Evolutionary conservation across 2,329 filamentous ascomycete genomes (phyloP), one percentile per base, ranked within the genome.

Genomic region (Hypoxylon sp.): DNA sequence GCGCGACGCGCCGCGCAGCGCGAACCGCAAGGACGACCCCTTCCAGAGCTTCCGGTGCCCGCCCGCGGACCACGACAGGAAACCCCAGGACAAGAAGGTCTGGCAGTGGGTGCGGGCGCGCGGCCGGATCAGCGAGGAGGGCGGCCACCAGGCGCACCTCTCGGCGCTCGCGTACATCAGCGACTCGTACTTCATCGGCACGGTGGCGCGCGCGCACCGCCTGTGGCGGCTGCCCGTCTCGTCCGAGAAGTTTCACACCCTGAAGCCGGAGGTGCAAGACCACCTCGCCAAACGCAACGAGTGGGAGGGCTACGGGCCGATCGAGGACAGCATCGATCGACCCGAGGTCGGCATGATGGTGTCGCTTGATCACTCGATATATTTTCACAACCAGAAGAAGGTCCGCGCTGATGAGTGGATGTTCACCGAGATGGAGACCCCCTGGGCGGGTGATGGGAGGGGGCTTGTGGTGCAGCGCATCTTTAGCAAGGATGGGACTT

Each of bases 121-220:
- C 40, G 91, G 91, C 21, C 78, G 72, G 49, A 94, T 97, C 64
- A 88, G 86, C 30, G 78, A 81, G 1, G 78, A 78, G 3, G 90
- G 90, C 13, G 90, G 91, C 1, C 83, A 87, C 58, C 82, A 88
- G 64, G 90, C 91, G 7, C 92, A 97, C 68, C 77, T 97, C 25
- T 88, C 83, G 26, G 94, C 94, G 6, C 78, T 99, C 55, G 93
- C 93, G 16, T 99, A 97, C 75, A 89, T 97, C 76, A 90, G 87
- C 17, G 93, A 97, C 73, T 89, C 83, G 67, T 94, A 90, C 75
- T 97, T 99, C 73, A 92, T 97, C 70, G 92, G 90, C 27, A 97
- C 92, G 2, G 84, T 97, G 5, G 79, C 87, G 19, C 84, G 90
- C 13, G 86, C 92, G 45, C 92, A 97, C 71, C 81, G 84, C 48